Conservation (phyloP, 2,329 filamentous ascomycete genomes). For the Botrytis cinerea region DNA sequence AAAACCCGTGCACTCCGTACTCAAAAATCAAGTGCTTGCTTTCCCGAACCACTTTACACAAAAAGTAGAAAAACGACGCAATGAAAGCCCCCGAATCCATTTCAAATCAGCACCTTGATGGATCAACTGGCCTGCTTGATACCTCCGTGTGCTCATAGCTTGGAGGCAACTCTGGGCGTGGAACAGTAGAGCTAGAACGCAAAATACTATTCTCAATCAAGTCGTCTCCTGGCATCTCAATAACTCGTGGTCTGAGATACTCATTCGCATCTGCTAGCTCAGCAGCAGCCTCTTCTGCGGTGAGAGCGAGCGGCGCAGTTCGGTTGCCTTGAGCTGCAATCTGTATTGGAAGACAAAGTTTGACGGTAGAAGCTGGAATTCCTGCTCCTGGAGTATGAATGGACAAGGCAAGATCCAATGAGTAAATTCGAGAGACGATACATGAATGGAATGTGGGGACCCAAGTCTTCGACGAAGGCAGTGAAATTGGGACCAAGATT, state of each 20-base stretch:
- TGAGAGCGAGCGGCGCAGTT: constrained; percentile 23
- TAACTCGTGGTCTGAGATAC: constrained; percentile 36
- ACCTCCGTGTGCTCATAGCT: constrained; percentile 36
- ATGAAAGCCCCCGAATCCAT: neutral
- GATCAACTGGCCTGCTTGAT: constrained; percentile 22
- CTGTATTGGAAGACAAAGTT: constrained; percentile 38
- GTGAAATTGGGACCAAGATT: constrained; percentile 63
- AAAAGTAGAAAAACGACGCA: neutral
- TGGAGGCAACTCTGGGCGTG: constrained; percentile 34
- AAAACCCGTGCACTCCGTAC: no score
- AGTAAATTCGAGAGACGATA: constrained; percentile 64
- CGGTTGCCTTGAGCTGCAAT: constrained; percentile 37
- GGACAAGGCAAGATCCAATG: constrained; percentile 59
- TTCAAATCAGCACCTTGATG: constrained; percentile 28
- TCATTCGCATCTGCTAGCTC: constrained; percentile 38
- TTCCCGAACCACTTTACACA: neutral
- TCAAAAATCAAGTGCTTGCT: neutral
- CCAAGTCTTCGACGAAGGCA: constrained; percentile 62
- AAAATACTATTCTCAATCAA: constrained; percentile 37
- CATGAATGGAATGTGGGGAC: constrained; percentile 71
- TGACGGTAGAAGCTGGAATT: constrained; percentile 43
- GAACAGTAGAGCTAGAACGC: constrained; percentile 6
- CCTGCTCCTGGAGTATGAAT: constrained; percentile 52
- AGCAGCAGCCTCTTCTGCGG: constrained; percentile 32
- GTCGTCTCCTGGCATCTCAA: constrained; percentile 36